A percentile compares a stretch with the other conserved stretches of the same genome.
phyloP scores from a whole-genome alignment of 2,329 filamentous ascomycete genomes.

The Elsinoe batatas region DNA sequence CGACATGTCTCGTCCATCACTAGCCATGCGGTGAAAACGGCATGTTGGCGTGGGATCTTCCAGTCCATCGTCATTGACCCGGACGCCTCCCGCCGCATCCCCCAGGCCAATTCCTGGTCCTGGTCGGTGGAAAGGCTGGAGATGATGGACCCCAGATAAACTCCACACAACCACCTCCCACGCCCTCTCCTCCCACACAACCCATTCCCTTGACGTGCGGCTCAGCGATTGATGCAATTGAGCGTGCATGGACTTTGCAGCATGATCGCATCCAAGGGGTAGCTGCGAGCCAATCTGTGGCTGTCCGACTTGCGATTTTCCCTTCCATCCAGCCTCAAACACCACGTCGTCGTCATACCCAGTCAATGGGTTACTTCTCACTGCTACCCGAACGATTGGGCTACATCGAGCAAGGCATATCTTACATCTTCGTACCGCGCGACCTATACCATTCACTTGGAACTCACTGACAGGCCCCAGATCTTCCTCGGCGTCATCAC shows the following conservation, averaged over 20 bases:
- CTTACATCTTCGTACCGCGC: constrained; percentile 49
- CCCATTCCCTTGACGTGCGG: not conserved
- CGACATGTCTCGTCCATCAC: not conserved
- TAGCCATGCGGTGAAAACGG: not conserved
- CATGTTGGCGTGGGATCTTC: constrained; percentile 4
- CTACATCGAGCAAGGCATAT: constrained; percentile 52
- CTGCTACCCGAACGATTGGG: constrained; percentile 51
- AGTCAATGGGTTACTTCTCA: constrained; percentile 53
- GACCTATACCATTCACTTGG: not conserved
- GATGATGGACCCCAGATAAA: not conserved
- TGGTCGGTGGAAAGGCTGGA: not conserved
- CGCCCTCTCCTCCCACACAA: not conserved
- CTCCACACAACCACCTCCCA: not conserved
- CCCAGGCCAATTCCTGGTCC: not conserved
- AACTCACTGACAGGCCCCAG: constrained; percentile 30
- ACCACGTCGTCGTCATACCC: not conserved
- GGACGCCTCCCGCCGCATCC: constrained; percentile 8
- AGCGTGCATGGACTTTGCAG: not conserved
- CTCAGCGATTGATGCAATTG: not conserved
- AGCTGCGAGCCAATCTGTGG: not conserved
- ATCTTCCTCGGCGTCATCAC: constrained; percentile 50
- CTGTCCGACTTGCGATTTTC: not conserved
- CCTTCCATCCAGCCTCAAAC: not conserved
- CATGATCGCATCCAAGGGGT: not conserved
- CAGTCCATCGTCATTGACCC: not conserved